Evolutionary conservation across 352 stramenopile genomes (phyloP).

Genomic region (Lagenidium giganteum): DNA sequence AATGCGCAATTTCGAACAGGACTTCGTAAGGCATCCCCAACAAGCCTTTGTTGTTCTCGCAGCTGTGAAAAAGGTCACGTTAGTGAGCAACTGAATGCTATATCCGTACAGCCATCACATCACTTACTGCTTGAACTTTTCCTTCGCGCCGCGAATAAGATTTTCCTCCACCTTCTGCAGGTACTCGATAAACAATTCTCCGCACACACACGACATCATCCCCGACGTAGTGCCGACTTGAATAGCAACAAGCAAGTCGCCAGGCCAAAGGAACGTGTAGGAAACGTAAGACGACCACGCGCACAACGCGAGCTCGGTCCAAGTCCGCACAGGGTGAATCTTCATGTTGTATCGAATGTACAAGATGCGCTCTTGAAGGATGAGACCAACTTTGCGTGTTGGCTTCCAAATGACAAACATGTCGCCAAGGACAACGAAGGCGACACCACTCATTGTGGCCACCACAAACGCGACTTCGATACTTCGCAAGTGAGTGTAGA

Average conservation of each 20-base stretch:
- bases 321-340: slow-evolving; percentile 32
- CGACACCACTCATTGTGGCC: slow-evolving; percentile 67
- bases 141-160: slow-evolving; percentile 36
- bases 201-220: slow-evolving; percentile 50
- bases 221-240: slow-evolving; percentile 59
- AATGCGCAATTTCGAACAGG: slow-evolving; percentile 59
- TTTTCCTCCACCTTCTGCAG: slow-evolving; percentile 41
- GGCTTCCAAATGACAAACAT: slow-evolving; percentile 86
- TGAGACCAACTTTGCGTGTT: slow-evolving; percentile 61
- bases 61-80: slow-evolving; percentile 18
- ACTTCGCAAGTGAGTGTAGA: slow-evolving; percentile 77
- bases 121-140: too few species aligned
- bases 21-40: slow-evolving; percentile 64
- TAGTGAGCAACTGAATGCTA: too few species aligned
- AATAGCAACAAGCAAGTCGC: slow-evolving; percentile 53
- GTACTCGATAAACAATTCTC: slow-evolving; percentile 47
- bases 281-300: slow-evolving; percentile 43
- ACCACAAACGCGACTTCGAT: slow-evolving; percentile 82
- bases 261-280: slow-evolving; percentile 43
- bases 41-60: slow-evolving; percentile 41
- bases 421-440: slow-evolving; percentile 72
- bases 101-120: too few species aligned
- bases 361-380: slow-evolving; percentile 61
- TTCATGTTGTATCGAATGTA: slow-evolving; percentile 38
- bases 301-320: slow-evolving; percentile 35